These are phyloP conservation scores for Sarocladiaceae sp. DNA, from an alignment of 2,329 filamentous ascomycete species.

Conservation along the genomic window DNA sequence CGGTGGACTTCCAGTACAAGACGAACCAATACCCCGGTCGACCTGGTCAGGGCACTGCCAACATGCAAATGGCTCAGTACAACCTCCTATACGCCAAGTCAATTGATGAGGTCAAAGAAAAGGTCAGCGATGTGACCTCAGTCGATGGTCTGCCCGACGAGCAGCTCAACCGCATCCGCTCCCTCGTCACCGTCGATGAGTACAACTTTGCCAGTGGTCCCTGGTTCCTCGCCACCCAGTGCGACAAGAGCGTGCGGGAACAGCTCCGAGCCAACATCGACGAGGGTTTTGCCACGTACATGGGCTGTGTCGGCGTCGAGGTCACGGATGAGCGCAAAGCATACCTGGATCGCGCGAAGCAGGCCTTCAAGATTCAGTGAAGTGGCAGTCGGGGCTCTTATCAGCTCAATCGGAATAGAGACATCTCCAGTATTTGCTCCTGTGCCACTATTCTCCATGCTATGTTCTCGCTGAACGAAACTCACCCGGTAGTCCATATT, in stretches of 20 bases:
- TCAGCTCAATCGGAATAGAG: too few species aligned
- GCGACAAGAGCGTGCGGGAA: conserved; percentile 24
- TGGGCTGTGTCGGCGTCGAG: conserved; percentile 38
- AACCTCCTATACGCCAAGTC: conserved; percentile 42
- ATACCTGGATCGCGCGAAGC: conserved; percentile 41
- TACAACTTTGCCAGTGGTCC: conserved; percentile 48
- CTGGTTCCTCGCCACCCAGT: conserved; percentile 45
- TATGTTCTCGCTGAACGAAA: too few species aligned
- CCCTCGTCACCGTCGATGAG: conserved; percentile 39
- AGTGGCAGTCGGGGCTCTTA: too few species aligned
- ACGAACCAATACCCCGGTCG: conserved; percentile 51
- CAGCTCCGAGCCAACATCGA: conserved; percentile 32
- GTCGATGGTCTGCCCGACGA: conserved; percentile 22
- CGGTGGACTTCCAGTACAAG: conserved; percentile 63
- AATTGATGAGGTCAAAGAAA: conserved; percentile 29
- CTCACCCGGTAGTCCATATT: too few species aligned
- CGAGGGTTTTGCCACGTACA: conserved; percentile 37
- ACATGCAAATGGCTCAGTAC: conserved; percentile 42
- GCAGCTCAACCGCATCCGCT: conserved; percentile 34
- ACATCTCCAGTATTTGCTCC: too few species aligned
- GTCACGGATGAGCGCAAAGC: conserved; percentile 25
- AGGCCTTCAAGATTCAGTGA: conserved; percentile 34
- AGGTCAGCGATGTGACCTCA: conserved; percentile 23
- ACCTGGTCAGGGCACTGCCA: conserved; percentile 64
- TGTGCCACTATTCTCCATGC: too few species aligned